These are phyloP conservation scores for Oryza officinalis DNA, from an alignment of 176 grass and related monocot genomes.

Conservation along the genomic window DNA sequence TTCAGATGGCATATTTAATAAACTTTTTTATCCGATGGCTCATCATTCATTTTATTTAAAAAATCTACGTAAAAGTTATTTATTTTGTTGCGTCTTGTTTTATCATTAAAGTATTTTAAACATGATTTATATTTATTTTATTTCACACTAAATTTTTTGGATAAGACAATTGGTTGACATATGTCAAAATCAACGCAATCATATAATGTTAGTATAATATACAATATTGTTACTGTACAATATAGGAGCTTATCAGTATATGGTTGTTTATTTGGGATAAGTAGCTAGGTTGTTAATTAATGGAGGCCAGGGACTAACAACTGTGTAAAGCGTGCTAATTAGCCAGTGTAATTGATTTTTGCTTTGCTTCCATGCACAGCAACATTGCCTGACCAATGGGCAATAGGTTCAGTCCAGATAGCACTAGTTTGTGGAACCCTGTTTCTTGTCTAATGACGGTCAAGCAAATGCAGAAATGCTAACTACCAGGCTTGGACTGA, in stretches of 20 bases:
- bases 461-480: neutral
- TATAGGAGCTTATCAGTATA: neutral
- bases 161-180: too few species aligned
- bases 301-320: neutral
- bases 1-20: too few species aligned
- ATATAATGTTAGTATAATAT: too few species aligned
- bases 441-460: neutral
- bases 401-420: neutral
- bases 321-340: neutral
- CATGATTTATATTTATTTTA: too few species aligned
- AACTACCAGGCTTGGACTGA: neutral
- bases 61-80: too few species aligned
- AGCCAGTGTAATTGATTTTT: neutral
- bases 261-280: slow-evolving; percentile 18
- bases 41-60: too few species aligned
- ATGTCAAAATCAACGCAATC: too few species aligned
- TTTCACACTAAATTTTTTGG: too few species aligned
- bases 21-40: too few species aligned
- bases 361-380: neutral
- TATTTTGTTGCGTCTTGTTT: too few species aligned
- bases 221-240: neutral
- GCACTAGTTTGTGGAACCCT: neutral
- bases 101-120: too few species aligned
- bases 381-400: neutral
- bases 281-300: neutral